phyloP scores from a whole-genome alignment of 768 basidiomycete genomes.

The Tricholoma furcatifolium region DNA sequence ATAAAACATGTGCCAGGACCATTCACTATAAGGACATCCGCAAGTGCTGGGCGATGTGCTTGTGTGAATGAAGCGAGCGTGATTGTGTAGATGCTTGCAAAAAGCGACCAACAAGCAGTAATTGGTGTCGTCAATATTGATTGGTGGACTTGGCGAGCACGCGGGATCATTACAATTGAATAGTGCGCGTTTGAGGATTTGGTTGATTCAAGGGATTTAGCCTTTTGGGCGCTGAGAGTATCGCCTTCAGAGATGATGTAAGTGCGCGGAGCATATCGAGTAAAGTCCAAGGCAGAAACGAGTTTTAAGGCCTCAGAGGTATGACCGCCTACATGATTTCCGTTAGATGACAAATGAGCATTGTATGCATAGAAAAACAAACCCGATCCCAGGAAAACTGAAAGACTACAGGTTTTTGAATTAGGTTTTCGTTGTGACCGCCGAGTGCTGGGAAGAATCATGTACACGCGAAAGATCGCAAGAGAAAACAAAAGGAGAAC shows the following conservation, averaged over 20 bases:
- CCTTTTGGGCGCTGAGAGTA: slow-evolving; percentile 71
- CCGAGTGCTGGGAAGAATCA: slow-evolving; percentile 23
- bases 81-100: slow-evolving; percentile 59
- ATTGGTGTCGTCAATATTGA: slow-evolving; percentile 65
- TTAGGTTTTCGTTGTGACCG: not conserved
- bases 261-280: slow-evolving; percentile 70
- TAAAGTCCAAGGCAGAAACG: slow-evolving; percentile 68
- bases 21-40: slow-evolving; percentile 84
- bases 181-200: slow-evolving; percentile 30
- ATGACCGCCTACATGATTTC: slow-evolving; percentile 73
- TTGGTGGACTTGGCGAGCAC: slow-evolving; percentile 88
- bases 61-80: slow-evolving; percentile 47
- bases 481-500: not conserved
- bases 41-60: slow-evolving; percentile 33
- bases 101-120: slow-evolving; percentile 62
- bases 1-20: slow-evolving; percentile 94
- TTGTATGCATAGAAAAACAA: slow-evolving; percentile 17
- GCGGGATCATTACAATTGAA: slow-evolving; percentile 68
- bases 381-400: slow-evolving; percentile 95
- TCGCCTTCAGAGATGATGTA: slow-evolving; percentile 88
- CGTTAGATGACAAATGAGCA: slow-evolving; percentile 4
- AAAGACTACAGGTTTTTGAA: slow-evolving; percentile 44
- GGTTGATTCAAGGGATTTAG: slow-evolving; percentile 55
- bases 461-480: slow-evolving; percentile 29
- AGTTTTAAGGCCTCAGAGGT: slow-evolving; percentile 83